Evolutionary conservation across 352 stramenopile genomes (phyloP), one percentile per base, ranked within the genome.

Genomic region (Pythium chondricola): DNA sequence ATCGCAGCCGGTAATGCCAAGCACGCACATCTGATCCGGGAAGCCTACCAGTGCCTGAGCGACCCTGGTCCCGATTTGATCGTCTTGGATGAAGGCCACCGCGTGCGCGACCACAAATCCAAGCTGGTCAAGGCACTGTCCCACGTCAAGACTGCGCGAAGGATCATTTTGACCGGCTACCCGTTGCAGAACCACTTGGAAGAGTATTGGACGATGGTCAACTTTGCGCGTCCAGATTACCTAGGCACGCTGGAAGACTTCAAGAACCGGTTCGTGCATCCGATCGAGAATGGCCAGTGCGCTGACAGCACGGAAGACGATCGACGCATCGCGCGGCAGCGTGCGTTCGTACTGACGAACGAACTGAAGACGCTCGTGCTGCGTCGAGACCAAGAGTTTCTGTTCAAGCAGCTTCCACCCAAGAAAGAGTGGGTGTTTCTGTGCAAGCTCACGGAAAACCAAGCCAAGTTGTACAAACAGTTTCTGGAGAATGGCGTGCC

Each of bases 161-260:
- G 93, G 10, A 87, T 98, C 42, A 88, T 98, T 6, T 59, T 98
- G 9, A 98, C 93, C 2, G 95, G 95, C 4, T 98, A 97, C 31
- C 95, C 95, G 14, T 68, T 98, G 43, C 93, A 98, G 52, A 98
- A 98, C 52, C 94, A 98, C 60, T 54, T 98, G 38, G 83, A 95
- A 38, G 86, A 96, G 62, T 96, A 95, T 59, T 96, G 83, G 82
- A 94, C 82, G 9, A 95, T 96, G 83, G 83, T 96, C 24, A 93
- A 95, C 40, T 96, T 95, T 56, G 83, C 83, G 4, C 66, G 84
- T 24, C 85, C 81, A 0, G 68, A 91, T 48, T 94, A 83, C 39
- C 48, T 96, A 4, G 80, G 77, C 21, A 85, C 76, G 1, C 52
- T 88, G 32, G 76, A 92, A 9, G 77, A 92, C 45, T 96, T 96